These are phyloP conservation scores for Ceratocystis lukuohia DNA, from an alignment of 2,329 filamentous ascomycete genomes.

Conservation along the genomic window DNA sequence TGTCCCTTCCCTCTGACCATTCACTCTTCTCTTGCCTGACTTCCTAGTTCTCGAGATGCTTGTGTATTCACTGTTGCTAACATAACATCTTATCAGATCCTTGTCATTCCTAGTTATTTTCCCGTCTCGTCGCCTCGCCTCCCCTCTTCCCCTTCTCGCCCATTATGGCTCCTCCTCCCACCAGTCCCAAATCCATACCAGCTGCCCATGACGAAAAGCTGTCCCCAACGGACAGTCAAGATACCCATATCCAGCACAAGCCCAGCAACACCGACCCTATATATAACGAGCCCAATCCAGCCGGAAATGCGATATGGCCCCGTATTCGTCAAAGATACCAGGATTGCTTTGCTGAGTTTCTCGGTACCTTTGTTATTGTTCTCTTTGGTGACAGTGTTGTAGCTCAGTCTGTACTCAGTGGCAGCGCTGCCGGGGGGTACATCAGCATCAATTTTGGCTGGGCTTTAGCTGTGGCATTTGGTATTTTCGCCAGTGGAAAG, in stretches of 20 bases:
- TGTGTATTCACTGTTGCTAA: neutral
- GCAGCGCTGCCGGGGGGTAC: conserved; percentile 34
- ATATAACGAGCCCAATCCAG: neutral
- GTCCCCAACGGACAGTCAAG: neutral
- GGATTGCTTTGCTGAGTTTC: conserved; percentile 53
- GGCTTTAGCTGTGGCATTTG: conserved; percentile 53
- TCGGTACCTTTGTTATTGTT: conserved; percentile 53
- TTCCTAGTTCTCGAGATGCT: neutral
- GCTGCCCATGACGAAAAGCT: neutral
- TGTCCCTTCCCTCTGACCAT: neutral
- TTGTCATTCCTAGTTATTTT: neutral
- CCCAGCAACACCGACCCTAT: conserved; percentile 9
- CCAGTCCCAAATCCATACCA: neutral
- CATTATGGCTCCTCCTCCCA: neutral
- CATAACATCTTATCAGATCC: neutral
- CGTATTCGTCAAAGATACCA: conserved; percentile 37
- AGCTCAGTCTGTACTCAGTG: conserved; percentile 52
- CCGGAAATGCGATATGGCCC: conserved; percentile 33
- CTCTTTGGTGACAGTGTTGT: conserved; percentile 60
- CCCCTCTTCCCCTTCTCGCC: neutral
- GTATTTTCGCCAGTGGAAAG: conserved; percentile 52
- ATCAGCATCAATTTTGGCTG: conserved; percentile 39
- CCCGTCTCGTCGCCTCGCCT: neutral
- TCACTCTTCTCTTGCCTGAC: neutral
- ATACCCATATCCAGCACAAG: neutral